Conservation (phyloP, 2,329 filamentous ascomycete species). For the Aspergillus sojae region DNA sequence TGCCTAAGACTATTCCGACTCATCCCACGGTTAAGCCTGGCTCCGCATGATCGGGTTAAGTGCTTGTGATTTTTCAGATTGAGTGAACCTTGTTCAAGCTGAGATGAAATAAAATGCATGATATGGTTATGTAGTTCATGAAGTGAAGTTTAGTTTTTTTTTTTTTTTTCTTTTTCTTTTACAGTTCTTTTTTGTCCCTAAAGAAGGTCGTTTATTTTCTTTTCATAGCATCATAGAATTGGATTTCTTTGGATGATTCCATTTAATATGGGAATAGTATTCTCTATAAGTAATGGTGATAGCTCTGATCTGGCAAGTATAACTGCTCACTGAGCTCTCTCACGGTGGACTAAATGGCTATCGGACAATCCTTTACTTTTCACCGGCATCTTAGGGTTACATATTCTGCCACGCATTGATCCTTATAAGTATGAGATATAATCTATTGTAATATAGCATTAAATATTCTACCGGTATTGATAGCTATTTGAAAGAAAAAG, state of each 20-base stretch:
- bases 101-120: slow-evolving; percentile 1
- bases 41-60: slow-evolving; percentile 1
- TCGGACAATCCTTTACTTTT: too few species aligned
- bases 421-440: too few species aligned
- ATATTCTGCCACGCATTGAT: too few species aligned
- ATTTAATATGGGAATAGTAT: not conserved
- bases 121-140: slow-evolving; percentile 2
- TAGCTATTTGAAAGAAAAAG: too few species aligned
- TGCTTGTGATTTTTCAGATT: not conserved
- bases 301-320: too few species aligned
- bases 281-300: too few species aligned
- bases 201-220: not conserved
- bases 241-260: not conserved
- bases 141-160: not conserved
- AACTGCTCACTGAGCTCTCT: too few species aligned
- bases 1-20: slow-evolving; percentile 40
- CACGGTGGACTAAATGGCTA: too few species aligned
- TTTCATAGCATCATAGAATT: not conserved
- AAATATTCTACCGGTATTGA: too few species aligned
- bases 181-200: not conserved
- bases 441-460: too few species aligned
- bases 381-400: too few species aligned
- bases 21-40: slow-evolving; percentile 27
- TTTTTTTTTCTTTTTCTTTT: not conserved
- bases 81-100: not conserved